phyloP scores from a whole-genome alignment of 345 rosid species.

The Citrus unshiu region DNA sequence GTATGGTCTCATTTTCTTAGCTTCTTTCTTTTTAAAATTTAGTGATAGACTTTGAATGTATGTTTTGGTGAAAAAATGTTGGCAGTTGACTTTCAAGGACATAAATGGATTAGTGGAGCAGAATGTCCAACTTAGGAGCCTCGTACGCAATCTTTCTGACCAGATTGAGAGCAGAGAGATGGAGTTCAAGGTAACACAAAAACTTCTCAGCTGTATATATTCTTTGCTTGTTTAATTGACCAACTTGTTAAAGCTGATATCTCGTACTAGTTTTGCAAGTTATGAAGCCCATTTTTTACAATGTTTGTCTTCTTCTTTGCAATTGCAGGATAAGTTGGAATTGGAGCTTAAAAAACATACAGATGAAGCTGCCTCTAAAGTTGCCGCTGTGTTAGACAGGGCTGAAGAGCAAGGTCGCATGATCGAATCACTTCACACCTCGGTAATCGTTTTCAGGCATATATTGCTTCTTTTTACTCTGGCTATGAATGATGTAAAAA shows the following conservation, averaged over 20 bases:
- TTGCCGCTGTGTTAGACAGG: conserved; percentile 69
- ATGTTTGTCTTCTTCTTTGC: not conserved
- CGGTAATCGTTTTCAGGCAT: conserved; percentile 45
- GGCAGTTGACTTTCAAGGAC: conserved; percentile 84
- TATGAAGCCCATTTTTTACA: not conserved
- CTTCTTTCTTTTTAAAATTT: conserved; percentile 1
- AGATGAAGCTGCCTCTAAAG: conserved; percentile 83
- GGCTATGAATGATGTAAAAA: not conserved
- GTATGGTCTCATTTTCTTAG: conserved; percentile 39
- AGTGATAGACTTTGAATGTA: conserved; percentile 7
- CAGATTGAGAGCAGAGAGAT: conserved; percentile 67
- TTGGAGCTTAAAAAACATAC: conserved; percentile 61
- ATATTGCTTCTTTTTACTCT: not conserved
- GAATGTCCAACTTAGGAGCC: conserved; percentile 89
- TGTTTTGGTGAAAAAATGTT: conserved; percentile 26
- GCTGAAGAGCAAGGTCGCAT: conserved; percentile 90
- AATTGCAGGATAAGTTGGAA: conserved; percentile 64
- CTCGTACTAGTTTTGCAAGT: not conserved
- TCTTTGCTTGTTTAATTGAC: conserved; percentile 8
- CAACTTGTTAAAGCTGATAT: not conserved
- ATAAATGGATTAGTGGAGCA: conserved; percentile 94
- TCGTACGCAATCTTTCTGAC: conserved; percentile 75
- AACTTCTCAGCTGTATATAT: not conserved
- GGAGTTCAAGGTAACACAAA: conserved; percentile 69
- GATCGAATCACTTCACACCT: conserved; percentile 89